Evolutionary conservation across 371 early-diverging fungal species (phyloP), one percentile per base, ranked within the genome.

Genomic region (Lichtheimia ramosa): DNA sequence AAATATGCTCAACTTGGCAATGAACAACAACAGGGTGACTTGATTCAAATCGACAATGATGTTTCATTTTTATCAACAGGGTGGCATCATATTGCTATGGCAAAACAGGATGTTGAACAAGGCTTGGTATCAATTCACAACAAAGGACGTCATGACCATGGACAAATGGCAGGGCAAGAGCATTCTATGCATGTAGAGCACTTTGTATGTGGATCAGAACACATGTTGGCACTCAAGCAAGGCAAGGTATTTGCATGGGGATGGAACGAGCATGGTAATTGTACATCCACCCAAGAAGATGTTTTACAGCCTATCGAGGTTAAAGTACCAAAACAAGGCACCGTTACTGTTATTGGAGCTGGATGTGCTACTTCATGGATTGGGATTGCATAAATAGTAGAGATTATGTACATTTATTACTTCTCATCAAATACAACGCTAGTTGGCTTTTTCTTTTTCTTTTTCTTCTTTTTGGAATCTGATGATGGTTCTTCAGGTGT

Each of bases 241-340:
- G 64, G 68, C 6, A 78, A 81, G 0, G 83, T 82, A 16, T 63
- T 74, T 42, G 72, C 85, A 18, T 96, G 95, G 95, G 96, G 96
- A 3, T 96, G 96, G 96, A 94, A 96, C 64, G 96, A 96, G 64
- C 96, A 96, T 71, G 95, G 95, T 10, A 94, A 94, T 61, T 93
- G 92, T 56, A 87, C 69, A 8, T 54, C 69, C 5, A 56, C 83
- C 23, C 66, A 75, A 46, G 82, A 61, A n/a, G 52, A 56, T 48
- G 59, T 61, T 1, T 43, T 48, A 0, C 43, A 58, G 13, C 39
- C 51, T 2, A 16, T 23, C 3, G 10, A 40, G 25, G 18, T 56
- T 13, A 12, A 27, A 24, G 25, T 54, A 16, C 56, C 53, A 10
- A 41, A 61, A 5, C n/a, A 59, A 12, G 48, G 56, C 3, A 40